Percentiles rank a stretch among this genome's conserved stretches.
phyloP scores from a whole-genome alignment of 2,329 filamentous ascomycete genomes.

The Aureobasidium sp. region DNA sequence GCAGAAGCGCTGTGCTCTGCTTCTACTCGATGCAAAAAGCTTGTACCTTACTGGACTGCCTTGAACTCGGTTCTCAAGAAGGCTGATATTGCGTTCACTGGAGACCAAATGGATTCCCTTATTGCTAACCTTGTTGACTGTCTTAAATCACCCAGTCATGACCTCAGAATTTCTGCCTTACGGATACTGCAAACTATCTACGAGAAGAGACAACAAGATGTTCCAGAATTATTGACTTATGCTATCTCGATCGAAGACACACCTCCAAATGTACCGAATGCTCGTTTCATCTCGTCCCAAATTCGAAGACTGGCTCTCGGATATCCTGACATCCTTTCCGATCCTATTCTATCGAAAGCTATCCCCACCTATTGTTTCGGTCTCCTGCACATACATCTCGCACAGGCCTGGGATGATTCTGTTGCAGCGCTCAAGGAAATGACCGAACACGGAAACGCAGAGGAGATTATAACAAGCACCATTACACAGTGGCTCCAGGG shows the following conservation, averaged over 20 bases:
- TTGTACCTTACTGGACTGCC: constrained; percentile 15
- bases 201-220: constrained; percentile 40
- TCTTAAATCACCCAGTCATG: constrained; percentile 66
- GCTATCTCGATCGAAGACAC: constrained; percentile 78
- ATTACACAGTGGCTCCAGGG: constrained; percentile 68
- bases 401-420: constrained; percentile 82
- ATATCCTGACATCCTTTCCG: constrained; percentile 54
- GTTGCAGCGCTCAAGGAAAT: constrained; percentile 69
- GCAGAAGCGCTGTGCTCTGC: constrained; percentile 8
- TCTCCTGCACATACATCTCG: constrained; percentile 75
- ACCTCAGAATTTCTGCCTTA: constrained; percentile 65
- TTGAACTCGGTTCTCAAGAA: constrained; percentile 5
- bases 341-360: constrained; percentile 61
- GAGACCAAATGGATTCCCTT: constrained; percentile 54
- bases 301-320: constrained; percentile 66
- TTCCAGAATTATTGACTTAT: constrained; percentile 48
- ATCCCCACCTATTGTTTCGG: constrained; percentile 83
- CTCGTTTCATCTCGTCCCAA: constrained; percentile 74
- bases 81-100: constrained; percentile 21
- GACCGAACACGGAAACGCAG: constrained; percentile 61
- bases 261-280: constrained; percentile 67
- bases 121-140: constrained; percentile 62
- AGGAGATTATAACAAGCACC: constrained; percentile 63
- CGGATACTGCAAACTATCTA: constrained; percentile 61
- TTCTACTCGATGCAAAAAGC: constrained; percentile 10